phyloP scores from a whole-genome alignment of 2,329 filamentous ascomycete genomes.

The Stagonosporopsis chrysanthemi region DNA sequence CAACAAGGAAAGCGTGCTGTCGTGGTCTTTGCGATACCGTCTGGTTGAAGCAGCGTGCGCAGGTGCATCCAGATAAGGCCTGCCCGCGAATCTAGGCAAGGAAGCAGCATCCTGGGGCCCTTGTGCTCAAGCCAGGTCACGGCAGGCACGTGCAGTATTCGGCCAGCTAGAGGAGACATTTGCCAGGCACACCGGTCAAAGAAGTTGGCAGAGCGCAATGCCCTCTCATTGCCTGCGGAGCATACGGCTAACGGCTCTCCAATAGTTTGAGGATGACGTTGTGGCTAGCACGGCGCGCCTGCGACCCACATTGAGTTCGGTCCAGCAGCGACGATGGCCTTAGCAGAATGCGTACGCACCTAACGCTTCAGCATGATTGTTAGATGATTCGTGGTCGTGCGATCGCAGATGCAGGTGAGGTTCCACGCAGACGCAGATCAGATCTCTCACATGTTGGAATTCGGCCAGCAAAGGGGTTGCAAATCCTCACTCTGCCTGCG shows the following conservation, averaged over 20 bases:
- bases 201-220: background rate
- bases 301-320: slow-evolving; percentile 2
- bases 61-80: slow-evolving; percentile 17
- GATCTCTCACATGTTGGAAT: background rate
- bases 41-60: slow-evolving; percentile 8
- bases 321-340: background rate
- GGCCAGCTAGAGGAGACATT: slow-evolving; percentile 4
- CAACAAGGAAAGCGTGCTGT: slow-evolving; percentile 20
- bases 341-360: background rate
- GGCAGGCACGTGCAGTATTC: slow-evolving; percentile 10
- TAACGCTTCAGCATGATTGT: background rate
- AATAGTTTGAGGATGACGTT: slow-evolving; percentile 14
- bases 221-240: slow-evolving; percentile 5
- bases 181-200: background rate
- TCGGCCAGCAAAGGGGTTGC: background rate
- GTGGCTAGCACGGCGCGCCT: slow-evolving; percentile 8
- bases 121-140: slow-evolving; percentile 12
- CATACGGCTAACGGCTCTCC: slow-evolving; percentile 17
- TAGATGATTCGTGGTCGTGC: background rate
- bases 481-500: background rate
- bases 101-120: slow-evolving; percentile 11
- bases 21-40: slow-evolving; percentile 2
- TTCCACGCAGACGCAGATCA: slow-evolving; percentile 14
- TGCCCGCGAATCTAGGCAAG: slow-evolving; percentile 16
- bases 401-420: slow-evolving; percentile 4